Evolutionary conservation across 495 filamentous ascomycete species (phyloP), one percentile per base, ranked within the genome.

Genomic region (Penicillium samsonianum): DNA sequence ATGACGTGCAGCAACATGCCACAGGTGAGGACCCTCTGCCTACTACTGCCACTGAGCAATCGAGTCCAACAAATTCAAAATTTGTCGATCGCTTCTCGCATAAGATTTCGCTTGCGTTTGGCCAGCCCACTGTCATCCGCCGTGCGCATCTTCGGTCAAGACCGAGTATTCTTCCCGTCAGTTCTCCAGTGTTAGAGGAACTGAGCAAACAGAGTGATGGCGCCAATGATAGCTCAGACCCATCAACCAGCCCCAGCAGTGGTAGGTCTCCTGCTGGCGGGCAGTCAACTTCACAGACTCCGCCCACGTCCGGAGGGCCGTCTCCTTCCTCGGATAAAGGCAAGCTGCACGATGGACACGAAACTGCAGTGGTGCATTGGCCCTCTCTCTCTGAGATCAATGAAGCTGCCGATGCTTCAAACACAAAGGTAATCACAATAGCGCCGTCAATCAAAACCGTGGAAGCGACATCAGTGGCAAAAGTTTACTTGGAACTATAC

Each of bases 401-500:
- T 10, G 31, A 54, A 25, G 61, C 57, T 26, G 41, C 56, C 8
- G 26, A 62, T 12, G 42, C 56, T 9, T 48, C 68, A 10, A 33
- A 28, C 22, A 66, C 57, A 20, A 62, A 68, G 35, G 62, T 63
- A 33, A 58, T 54, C 2, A 49, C 23, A 6, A 46, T 55, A 8
- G 50, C 62, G 14, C 88, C 89, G 12, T 86, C 90, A 10, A 81
- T 96, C 49, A 59, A 82, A 11, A 96, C 91, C 0, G 87, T 90
- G 4, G 93, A 98, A 70, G 82, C 82, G 41, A 82, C 85, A 8
- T 82, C 90, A 0, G 87, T 88, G 9, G 87, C 91, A 31, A 96
- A 96, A 70, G 82, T 95, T 23, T 96, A 84, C 60, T 81, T 98
- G 23, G 93, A 98, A 64, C 90, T 86, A 4, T 80, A 92, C 63